Evolutionary conservation across 768 basidiomycete genomes (phyloP), one percentile per base, ranked within the genome.

Genomic region (Xerocomus potaroensis): DNA sequence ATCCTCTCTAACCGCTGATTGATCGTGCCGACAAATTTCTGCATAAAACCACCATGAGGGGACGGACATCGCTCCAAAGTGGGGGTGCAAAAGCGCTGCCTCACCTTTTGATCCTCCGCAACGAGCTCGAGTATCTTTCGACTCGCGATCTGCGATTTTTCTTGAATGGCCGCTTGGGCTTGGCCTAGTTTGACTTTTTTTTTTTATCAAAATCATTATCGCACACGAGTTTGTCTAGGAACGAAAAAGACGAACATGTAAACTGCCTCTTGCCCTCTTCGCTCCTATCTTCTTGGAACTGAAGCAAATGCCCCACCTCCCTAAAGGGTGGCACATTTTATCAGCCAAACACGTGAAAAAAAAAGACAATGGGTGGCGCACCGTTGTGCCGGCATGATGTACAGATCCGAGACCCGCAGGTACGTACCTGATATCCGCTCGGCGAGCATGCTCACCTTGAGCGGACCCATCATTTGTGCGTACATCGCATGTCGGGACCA

Each of bases 371-470:
- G 8, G n/a, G 22, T 15, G 4, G 16, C 54, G 6, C 8, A 54
- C 56, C 55, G 51, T 57, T 57, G 51, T 1, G 56, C 51, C 22
- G 51, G 55, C 51, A 57, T 57, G 40, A 57, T 57, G 23, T 50
- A 57, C 31, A 48, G 15, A 37, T 57, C 40, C n/a, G 56, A 57
- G 31, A 57, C 56, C 5, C 41, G 56, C 31, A 57, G 3, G 29
- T 54, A 57, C 8, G 55, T 57, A 12, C 14, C 21, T 14, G 56
- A 53, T 23, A 57, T 57, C 5, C 55, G 55, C 21, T 57, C 48
- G 0, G 51, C 46, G 6, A 57, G 56, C 56, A 57, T 57, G 43
- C 55, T 57, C 47, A 57, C 56, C 48, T 57, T 57, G 29, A 57
- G 56, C 15, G 56, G 56, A 15, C 48, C 46, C 51, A 57, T 57